Conservation (phyloP, 2,329 filamentous ascomycete genomes). For the Stachybotrys chlorohalonatus region DNA sequence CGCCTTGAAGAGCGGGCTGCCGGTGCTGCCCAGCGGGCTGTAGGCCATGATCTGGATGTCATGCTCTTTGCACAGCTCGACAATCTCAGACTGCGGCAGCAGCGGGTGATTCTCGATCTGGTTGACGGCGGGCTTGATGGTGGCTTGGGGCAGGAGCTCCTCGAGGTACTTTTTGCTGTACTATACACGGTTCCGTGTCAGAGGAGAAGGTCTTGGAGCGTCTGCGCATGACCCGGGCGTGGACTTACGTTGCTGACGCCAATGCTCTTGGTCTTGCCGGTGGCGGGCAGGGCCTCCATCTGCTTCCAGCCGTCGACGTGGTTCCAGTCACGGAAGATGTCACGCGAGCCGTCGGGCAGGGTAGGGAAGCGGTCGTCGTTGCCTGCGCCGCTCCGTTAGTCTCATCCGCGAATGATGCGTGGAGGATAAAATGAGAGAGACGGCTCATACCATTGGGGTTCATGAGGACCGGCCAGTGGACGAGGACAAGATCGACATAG, state of each 20-base stretch:
- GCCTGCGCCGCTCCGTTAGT: conserved; percentile 23
- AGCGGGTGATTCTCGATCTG: conserved; percentile 69
- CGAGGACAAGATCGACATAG: conserved; percentile 72
- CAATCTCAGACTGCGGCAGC: conserved; percentile 63
- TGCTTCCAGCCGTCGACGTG: conserved; percentile 71
- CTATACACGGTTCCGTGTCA: conserved; percentile 14
- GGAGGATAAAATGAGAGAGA: neutral
- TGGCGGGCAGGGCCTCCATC: conserved; percentile 57
- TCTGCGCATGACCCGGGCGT: neutral
- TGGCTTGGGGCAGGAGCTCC: conserved; percentile 39
- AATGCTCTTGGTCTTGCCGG: conserved; percentile 46
- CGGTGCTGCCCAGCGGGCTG: conserved; percentile 55
- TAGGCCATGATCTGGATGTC: conserved; percentile 67
- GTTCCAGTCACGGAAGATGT: conserved; percentile 59
- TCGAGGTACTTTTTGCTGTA: conserved; percentile 49
- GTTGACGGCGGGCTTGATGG: conserved; percentile 56
- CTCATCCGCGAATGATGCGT: neutral
- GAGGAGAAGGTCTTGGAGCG: conserved; percentile 1
- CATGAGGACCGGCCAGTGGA: conserved; percentile 78
- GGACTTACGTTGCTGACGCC: conserved; percentile 45
- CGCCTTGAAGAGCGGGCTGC: conserved; percentile 54
- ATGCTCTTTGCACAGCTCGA: conserved; percentile 58
- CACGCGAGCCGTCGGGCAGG: conserved; percentile 61
- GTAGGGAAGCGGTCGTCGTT: conserved; percentile 70
- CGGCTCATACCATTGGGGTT: conserved; percentile 57